Evolutionary conservation across 176 grass and related monocot genomes (phyloP).

Genomic region (Phoenix roebelenii): DNA sequence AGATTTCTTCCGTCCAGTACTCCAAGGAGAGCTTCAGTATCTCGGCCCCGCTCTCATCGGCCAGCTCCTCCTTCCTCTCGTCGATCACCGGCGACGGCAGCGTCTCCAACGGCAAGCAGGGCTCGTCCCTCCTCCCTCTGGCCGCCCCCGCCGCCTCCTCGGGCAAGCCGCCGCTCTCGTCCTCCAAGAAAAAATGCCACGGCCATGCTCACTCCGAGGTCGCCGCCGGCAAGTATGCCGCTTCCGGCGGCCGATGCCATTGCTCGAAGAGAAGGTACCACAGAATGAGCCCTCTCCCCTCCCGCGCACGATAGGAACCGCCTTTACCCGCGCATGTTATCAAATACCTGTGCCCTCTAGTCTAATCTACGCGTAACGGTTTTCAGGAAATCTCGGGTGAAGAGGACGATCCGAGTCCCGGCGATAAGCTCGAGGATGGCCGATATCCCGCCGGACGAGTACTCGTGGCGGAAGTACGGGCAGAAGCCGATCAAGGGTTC

Average conservation of each 20-base stretch:
- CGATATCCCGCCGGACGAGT: slow-evolving; percentile 88
- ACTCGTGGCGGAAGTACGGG: slow-evolving; percentile 96
- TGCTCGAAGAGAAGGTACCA: slow-evolving; percentile 77
- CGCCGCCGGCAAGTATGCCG: slow-evolving; percentile 10
- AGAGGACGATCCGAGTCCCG: slow-evolving; percentile 65
- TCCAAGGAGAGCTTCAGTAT: slow-evolving; percentile 24
- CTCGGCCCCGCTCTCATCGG: slow-evolving; percentile 55
- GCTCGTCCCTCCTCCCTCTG: neutral
- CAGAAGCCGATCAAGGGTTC: slow-evolving; percentile 99
- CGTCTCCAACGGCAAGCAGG: slow-evolving; percentile 60
- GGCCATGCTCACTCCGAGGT: slow-evolving; percentile 41
- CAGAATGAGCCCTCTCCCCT: neutral
- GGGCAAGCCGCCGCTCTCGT: slow-evolving; percentile 51
- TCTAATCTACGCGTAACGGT: slow-evolving; percentile 4
- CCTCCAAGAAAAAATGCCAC: slow-evolving; percentile 51
- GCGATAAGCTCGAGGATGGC: slow-evolving; percentile 79
- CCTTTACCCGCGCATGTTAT: too few relatives aligned
- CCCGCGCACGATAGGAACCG: neutral
- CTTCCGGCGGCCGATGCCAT: slow-evolving; percentile 50
- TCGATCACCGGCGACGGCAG: slow-evolving; percentile 82
- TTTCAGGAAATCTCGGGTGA: slow-evolving; percentile 65
- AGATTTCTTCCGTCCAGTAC: neutral
- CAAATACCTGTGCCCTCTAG: too few relatives aligned
- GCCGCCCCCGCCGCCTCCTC: slow-evolving; percentile 17
- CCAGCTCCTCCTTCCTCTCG: slow-evolving; percentile 78